These are phyloP conservation scores for Fimicolochytrium jonesii DNA, from an alignment of 192 early-diverging fungal genomes.

Conservation along the genomic window DNA sequence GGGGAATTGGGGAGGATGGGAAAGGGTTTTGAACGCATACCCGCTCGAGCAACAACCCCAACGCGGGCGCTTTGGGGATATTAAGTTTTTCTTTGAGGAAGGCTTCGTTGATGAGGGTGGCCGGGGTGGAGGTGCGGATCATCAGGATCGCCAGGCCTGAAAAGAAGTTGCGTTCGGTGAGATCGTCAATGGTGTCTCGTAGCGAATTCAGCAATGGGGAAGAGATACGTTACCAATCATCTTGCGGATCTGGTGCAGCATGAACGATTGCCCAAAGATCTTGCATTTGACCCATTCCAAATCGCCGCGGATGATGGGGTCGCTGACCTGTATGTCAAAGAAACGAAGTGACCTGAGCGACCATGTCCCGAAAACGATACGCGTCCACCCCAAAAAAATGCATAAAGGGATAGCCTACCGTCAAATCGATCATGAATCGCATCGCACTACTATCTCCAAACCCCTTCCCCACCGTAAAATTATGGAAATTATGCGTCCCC, in stretches of 20 bases:
- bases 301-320: slow-evolving; percentile 46
- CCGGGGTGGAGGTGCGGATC: slow-evolving; percentile 68
- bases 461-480: slow-evolving; percentile 81
- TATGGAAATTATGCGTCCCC: slow-evolving; percentile 90
- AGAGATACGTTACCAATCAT: slow-evolving; percentile 74
- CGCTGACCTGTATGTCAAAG: slow-evolving; percentile 26
- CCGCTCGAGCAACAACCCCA: slow-evolving; percentile 83
- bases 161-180: no score
- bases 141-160: slow-evolving; percentile 68
- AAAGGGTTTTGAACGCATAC: slow-evolving; percentile 32
- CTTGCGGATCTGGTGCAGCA: slow-evolving; percentile 99
- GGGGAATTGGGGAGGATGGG: no score
- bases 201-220: neutral
- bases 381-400: slow-evolving; percentile 2
- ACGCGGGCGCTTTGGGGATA: slow-evolving; percentile 92
- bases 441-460: slow-evolving; percentile 73
- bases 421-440: slow-evolving; percentile 81
- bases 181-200: no score
- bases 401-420: slow-evolving; percentile 40
- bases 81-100: slow-evolving; percentile 75
- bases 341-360: neutral
- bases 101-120: slow-evolving; percentile 58
- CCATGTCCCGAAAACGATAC: neutral
- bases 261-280: slow-evolving; percentile 94
- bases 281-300: slow-evolving; percentile 90